Evolutionary conservation across 208 protist genomes (phyloP).

Genomic region (Chromosphaera perkinsii): DNA sequence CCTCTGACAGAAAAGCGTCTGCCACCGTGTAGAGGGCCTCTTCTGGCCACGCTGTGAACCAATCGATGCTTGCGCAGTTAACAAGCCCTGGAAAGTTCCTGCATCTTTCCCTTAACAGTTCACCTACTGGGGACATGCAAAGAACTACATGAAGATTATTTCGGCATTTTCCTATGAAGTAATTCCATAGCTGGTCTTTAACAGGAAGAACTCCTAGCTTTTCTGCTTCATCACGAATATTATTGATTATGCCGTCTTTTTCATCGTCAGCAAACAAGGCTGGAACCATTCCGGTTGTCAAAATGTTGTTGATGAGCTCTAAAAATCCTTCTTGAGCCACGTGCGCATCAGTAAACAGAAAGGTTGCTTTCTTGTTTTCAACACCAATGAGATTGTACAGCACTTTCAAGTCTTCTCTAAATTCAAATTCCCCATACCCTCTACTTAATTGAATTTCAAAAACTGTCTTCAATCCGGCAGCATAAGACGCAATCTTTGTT

Average conservation of each 20-base stretch:
- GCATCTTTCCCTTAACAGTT: too few species aligned
- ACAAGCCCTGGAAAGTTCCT: too few species aligned
- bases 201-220: slow-evolving; percentile 72
- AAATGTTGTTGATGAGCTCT: slow-evolving; percentile 98
- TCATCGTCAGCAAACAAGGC: slow-evolving; percentile 95
- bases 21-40: too few species aligned
- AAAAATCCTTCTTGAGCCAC: slow-evolving; percentile 95
- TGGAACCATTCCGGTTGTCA: slow-evolving; percentile 94
- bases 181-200: slow-evolving; percentile 87
- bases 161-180: slow-evolving; percentile 91
- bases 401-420: slow-evolving; percentile 93
- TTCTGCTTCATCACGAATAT: slow-evolving; percentile 78
- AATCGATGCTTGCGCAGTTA: too few species aligned
- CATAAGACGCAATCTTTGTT: too few species aligned
- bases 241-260: slow-evolving; percentile 84
- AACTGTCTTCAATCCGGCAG: too few species aligned
- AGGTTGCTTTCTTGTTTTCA: slow-evolving; percentile 84
- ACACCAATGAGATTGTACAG: slow-evolving; percentile 81
- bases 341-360: slow-evolving; percentile 96
- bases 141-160: slow-evolving; percentile 97
- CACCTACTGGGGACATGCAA: too few species aligned
- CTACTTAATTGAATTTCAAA: slow-evolving; percentile 92
- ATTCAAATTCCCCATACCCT: slow-evolving; percentile 90
- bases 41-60: too few species aligned
- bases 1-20: too few species aligned